phyloP scores from a whole-genome alignment of 306 rosid genomes.

The Cucurbita moschata region DNA sequence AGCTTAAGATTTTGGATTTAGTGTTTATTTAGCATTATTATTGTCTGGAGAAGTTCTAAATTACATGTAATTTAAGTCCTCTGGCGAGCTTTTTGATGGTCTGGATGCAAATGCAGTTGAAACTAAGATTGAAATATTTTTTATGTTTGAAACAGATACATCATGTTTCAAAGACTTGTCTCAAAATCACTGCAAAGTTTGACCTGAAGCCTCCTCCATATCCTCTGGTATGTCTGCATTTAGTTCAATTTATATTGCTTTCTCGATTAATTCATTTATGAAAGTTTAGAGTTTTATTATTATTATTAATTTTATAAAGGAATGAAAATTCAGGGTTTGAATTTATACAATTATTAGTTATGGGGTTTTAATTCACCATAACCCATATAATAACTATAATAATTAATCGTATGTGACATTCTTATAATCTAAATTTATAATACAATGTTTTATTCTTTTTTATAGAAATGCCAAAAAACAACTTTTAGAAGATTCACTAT shows the following conservation, averaged over 20 bases:
- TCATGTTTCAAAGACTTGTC: slow-evolving; percentile 21
- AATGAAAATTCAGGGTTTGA: too few relatives aligned
- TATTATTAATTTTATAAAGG: too few relatives aligned
- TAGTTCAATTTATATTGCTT: neutral
- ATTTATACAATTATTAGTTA: too few relatives aligned
- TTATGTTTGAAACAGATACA: slow-evolving; percentile 22
- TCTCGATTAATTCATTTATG: too few relatives aligned
- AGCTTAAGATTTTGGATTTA: neutral
- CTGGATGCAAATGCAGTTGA: neutral
- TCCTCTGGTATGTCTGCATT: slow-evolving; percentile 36
- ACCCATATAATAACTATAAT: neutral
- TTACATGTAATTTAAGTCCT: neutral
- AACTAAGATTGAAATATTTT: neutral
- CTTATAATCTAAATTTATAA: too few relatives aligned
- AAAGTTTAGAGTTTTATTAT: too few relatives aligned
- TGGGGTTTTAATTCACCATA: neutral
- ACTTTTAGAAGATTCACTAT: neutral
- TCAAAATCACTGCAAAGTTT: slow-evolving; percentile 34
- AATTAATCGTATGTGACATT: neutral
- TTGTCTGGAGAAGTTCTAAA: neutral
- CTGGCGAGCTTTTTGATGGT: neutral
- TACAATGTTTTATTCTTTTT: neutral
- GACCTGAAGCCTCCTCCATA: slow-evolving; percentile 85
- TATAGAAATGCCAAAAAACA: neutral
- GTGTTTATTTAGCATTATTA: neutral